phyloP scores from a whole-genome alignment of 495 filamentous ascomycete genomes.

The Copromyces sp. region DNA sequence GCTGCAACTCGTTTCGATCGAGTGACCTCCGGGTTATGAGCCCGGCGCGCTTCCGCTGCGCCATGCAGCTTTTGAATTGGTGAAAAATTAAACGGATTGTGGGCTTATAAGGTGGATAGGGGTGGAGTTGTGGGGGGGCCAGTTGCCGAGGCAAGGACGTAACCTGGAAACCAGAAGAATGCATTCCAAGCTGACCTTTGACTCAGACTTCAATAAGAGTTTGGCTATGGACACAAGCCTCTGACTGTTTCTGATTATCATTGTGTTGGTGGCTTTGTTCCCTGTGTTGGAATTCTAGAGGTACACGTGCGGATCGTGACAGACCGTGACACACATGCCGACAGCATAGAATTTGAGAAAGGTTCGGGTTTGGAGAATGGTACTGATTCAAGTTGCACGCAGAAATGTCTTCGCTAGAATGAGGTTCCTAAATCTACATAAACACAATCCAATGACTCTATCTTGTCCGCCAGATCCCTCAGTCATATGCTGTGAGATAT shows the following conservation, averaged over 20 bases:
- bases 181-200: neutral
- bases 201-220: neutral
- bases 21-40: constrained; percentile 17
- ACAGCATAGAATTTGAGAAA: neutral
- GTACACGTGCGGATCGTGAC: neutral
- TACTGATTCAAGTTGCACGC: neutral
- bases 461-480: neutral
- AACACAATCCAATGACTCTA: neutral
- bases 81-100: neutral
- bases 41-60: constrained; percentile 17
- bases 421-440: neutral
- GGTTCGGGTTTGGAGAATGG: neutral
- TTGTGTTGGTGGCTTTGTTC: neutral
- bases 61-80: constrained; percentile 7
- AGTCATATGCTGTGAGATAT: no score
- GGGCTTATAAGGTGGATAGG: neutral
- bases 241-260: neutral
- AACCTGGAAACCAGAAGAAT: neutral
- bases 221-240: neutral
- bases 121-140: neutral
- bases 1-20: constrained; percentile 16
- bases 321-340: neutral
- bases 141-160: neutral
- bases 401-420: no score
- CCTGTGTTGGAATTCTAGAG: neutral